Conservation (phyloP, 1,284 basidiomycete species). For the Austroboletus olivaceoglutinosus region DNA sequence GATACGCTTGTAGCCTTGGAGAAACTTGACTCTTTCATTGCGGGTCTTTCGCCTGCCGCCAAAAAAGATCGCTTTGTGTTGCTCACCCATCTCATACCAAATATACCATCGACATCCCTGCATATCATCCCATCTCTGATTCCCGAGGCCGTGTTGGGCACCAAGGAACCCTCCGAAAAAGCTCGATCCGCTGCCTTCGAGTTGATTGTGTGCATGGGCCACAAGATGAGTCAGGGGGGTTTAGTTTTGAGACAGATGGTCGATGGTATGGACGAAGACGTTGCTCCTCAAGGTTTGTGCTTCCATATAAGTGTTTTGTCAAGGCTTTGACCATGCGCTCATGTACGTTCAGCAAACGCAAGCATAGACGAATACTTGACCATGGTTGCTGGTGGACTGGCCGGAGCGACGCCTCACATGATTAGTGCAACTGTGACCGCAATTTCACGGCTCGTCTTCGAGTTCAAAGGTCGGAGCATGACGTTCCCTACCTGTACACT, state of each 20-base stretch:
- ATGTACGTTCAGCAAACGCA: constrained; percentile 56
- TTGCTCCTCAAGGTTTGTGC: constrained; percentile 53
- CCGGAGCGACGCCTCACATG: constrained; percentile 95
- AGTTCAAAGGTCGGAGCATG: constrained; percentile 76
- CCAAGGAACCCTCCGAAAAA: constrained; percentile 96
- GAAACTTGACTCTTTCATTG: constrained; percentile 61
- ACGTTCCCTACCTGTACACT: neutral
- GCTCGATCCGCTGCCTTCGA: constrained; percentile 90
- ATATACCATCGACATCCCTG: constrained; percentile 69
- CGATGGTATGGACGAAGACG: constrained; percentile 79
- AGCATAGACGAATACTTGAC: constrained; percentile 92
- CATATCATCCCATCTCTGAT: constrained; percentile 88
- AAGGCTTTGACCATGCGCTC: constrained; percentile 4
- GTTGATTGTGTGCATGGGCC: constrained; percentile 87
- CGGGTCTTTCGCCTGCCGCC: constrained; percentile 77
- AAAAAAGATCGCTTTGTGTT: constrained; percentile 92
- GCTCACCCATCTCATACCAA: constrained; percentile 70
- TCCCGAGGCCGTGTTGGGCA: constrained; percentile 95
- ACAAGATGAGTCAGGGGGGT: constrained; percentile 89
- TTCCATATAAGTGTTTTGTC: neutral
- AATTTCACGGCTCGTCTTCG: constrained; percentile 91
- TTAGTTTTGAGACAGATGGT: constrained; percentile 75
- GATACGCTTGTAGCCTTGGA: constrained; percentile 48
- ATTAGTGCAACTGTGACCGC: constrained; percentile 97
- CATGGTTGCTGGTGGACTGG: constrained; percentile 95